phyloP scores from a whole-genome alignment of 2,329 filamentous ascomycete species.

The Hypoxylon rubiginosum region DNA sequence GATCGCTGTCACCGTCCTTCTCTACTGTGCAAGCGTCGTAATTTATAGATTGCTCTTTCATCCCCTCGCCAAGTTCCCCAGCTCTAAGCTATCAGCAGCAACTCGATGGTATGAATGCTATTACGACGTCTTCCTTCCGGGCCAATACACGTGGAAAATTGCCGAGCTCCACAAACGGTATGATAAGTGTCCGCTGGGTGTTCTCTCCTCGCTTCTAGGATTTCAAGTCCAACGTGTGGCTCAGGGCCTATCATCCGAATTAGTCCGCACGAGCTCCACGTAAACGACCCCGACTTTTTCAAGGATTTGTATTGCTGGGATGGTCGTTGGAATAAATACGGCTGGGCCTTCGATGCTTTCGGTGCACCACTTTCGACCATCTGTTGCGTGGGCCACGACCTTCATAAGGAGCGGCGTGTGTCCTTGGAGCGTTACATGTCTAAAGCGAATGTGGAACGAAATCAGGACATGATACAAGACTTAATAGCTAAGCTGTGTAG shows the following conservation, averaged over 20 bases:
- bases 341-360: conserved; percentile 19
- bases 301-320: conserved; percentile 34
- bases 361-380: background rate
- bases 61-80: conserved; percentile 42
- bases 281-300: conserved; percentile 36
- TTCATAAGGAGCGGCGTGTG: conserved; percentile 6
- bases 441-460: conserved; percentile 3
- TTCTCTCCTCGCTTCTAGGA: background rate
- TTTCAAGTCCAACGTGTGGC: background rate
- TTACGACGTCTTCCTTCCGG: conserved; percentile 39
- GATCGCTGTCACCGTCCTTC: background rate
- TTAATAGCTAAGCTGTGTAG: background rate
- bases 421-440: conserved; percentile 7
- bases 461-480: background rate
- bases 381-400: conserved; percentile 1
- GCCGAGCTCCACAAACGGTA: conserved; percentile 45
- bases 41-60: conserved; percentile 24
- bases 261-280: conserved; percentile 38
- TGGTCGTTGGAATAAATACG: conserved; percentile 37
- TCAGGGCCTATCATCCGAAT: conserved; percentile 37
- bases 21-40: background rate
- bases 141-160: conserved; percentile 45
- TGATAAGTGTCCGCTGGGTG: conserved; percentile 23
- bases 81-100: conserved; percentile 40
- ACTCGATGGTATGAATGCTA: conserved; percentile 20